Base-by-base conservation (phyloP, 2,329 filamentous ascomycete genomes). In the Aspergillus clavatus region DNA sequence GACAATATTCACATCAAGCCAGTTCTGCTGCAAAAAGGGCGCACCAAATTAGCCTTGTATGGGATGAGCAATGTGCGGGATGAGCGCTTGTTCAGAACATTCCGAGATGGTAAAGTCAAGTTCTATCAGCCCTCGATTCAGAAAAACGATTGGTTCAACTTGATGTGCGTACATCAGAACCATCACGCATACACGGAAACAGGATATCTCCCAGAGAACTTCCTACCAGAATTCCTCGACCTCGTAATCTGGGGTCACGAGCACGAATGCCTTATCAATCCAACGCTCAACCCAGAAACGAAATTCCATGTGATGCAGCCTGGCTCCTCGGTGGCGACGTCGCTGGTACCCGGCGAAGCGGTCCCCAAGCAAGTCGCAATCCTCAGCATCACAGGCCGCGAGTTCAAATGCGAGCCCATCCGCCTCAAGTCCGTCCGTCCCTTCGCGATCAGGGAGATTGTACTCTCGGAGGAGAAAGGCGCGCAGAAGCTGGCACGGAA, bases 251-350 rank as follows among this genome's bases (percentile, higher is more conserved):
- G 93, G 93, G 93, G 93, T 3, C 93, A 98, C 60, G 93, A 98
- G 67, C 93, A 98, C 62, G 91, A 98, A 66, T 98, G 93, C 61
- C 66, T 91, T 6, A 95, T 98, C 52, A 83, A 95, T 36, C 93
- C 93, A 0, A 73, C 75, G 1, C 75, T 82, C 38, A 98, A 97
- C 57, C 81, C 86, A 0, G 89, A 95, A 60, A 95, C 85, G 38
- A 86, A 85, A 0, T 98, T 98, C 57, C 83, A 93, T 56, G 91
- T 98, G 52, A 96, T 98, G 81, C 93, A 98, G 60, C 93, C 93
- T 0, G 93, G 93, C 0, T 98, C 93, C 0, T 97, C 93, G 0
- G 86, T 98, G 0, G 93, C 91, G 0, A 98, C 93, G 1, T 97
- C 93, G 0, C 74, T 98, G 0, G 83, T 93, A 7, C 85, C 87